phyloP scores from a whole-genome alignment of 768 basidiomycete genomes.

The Tephrocybe sp. region DNA sequence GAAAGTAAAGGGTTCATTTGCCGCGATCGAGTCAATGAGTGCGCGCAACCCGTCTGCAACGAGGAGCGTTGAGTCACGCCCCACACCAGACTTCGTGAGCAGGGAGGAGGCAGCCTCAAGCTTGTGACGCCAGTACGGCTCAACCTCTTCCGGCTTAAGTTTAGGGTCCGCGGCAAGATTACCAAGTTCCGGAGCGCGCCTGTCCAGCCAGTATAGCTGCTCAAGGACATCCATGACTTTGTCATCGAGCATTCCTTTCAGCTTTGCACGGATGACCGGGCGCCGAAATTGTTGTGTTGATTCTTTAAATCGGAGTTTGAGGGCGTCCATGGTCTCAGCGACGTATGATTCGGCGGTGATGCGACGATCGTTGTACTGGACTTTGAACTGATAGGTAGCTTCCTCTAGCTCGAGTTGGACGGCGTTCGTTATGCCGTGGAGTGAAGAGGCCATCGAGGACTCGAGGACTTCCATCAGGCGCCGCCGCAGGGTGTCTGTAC shows the following conservation, averaged over 20 bases:
- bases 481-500: constrained; percentile 85
- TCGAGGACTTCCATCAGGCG: constrained; percentile 97
- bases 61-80: constrained; percentile 89
- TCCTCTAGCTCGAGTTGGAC: constrained; percentile 98
- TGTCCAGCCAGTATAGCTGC: constrained; percentile 96
- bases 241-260: constrained; percentile 93
- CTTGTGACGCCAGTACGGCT: constrained; percentile 95
- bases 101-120: constrained; percentile 91
- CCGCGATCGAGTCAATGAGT: constrained; percentile 87
- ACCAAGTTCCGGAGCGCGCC: constrained; percentile 75
- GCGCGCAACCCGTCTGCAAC: constrained; percentile 92
- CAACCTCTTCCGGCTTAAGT: constrained; percentile 72
- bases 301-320: constrained; percentile 89
- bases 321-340: constrained; percentile 91
- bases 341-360: constrained; percentile 97
- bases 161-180: constrained; percentile 68
- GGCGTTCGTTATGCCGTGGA: constrained; percentile 95
- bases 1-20: constrained; percentile 87
- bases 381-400: constrained; percentile 98
- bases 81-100: constrained; percentile 94
- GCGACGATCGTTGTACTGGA: constrained; percentile 94
- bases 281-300: constrained; percentile 85
- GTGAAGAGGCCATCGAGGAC: constrained; percentile 93
- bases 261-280: constrained; percentile 82
- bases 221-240: constrained; percentile 97